phyloP scores from a whole-genome alignment of 768 basidiomycete species.

The Auriscalpium vulgare region DNA sequence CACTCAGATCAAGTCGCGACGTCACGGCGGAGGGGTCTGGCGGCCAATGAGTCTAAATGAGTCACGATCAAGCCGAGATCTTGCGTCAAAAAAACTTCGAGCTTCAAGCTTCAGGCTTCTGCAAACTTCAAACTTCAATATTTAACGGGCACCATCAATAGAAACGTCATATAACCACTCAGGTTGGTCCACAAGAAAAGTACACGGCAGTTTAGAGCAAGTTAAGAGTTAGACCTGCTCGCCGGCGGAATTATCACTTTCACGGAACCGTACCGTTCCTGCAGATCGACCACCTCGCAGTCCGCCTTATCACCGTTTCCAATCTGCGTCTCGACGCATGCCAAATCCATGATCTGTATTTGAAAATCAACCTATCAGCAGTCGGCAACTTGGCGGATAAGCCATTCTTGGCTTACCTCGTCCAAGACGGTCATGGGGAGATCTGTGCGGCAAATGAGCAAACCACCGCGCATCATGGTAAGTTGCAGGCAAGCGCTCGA shows the following conservation, averaged over 20 bases:
- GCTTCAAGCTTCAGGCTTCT: too few relatives aligned
- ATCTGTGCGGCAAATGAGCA: slow-evolving; percentile 37
- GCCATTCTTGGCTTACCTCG: slow-evolving; percentile 36
- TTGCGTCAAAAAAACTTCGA: too few relatives aligned
- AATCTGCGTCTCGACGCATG: slow-evolving; percentile 92
- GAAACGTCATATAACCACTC: too few relatives aligned
- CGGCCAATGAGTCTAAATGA: too few relatives aligned
- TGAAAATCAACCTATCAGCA: slow-evolving; percentile 1
- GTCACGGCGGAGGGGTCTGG: too few relatives aligned
- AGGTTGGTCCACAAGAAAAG: too few relatives aligned
- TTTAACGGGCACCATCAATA: too few relatives aligned
- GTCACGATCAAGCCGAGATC: too few relatives aligned
- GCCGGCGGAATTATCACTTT: slow-evolving; percentile 24
- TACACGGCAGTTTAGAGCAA: too few relatives aligned
- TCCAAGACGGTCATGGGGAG: slow-evolving; percentile 86
- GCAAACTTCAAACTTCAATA: too few relatives aligned
- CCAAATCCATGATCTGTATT: slow-evolving; percentile 63
- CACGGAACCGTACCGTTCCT: slow-evolving; percentile 24
- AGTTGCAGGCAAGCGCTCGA: slow-evolving; percentile 16
- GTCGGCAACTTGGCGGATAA: neutral
- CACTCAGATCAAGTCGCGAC: too few relatives aligned
- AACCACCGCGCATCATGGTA: neutral
- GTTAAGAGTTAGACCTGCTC: slow-evolving; percentile 29
- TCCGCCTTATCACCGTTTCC: slow-evolving; percentile 71
- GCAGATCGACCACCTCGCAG: slow-evolving; percentile 73